These are phyloP conservation scores for Apodospora peruviana DNA, from an alignment of 495 filamentous ascomycete genomes.

Conservation along the genomic window DNA sequence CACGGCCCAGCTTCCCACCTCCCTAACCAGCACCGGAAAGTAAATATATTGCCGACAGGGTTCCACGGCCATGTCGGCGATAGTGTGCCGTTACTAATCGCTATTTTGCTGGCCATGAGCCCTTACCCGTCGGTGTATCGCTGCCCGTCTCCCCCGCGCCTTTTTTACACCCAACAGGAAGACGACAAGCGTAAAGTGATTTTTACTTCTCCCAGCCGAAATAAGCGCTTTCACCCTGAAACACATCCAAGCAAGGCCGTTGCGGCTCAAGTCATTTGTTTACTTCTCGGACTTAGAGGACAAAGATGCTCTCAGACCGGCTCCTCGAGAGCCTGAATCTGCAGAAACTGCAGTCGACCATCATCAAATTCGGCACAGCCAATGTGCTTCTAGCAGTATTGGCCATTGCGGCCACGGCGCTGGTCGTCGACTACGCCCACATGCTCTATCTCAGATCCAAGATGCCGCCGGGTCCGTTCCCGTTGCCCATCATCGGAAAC, in stretches of 20 bases:
- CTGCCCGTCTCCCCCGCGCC: neutral
- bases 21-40: neutral
- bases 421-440: slow-evolving; percentile 42
- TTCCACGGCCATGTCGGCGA: neutral
- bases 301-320: neutral
- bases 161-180: neutral
- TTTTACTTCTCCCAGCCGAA: neutral
- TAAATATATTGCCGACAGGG: neutral
- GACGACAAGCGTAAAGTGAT: neutral
- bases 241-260: neutral
- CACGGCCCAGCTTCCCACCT: neutral
- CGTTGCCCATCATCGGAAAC: slow-evolving; percentile 48
- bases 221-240: neutral
- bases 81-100: too few relatives aligned
- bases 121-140: neutral
- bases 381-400: slow-evolving; percentile 20
- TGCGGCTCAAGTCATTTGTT: neutral
- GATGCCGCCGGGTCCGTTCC: slow-evolving; percentile 55
- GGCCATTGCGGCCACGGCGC: slow-evolving; percentile 19
- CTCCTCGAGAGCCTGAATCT: slow-evolving; percentile 14
- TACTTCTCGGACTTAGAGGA: neutral
- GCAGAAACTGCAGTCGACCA: slow-evolving; percentile 13
- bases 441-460: slow-evolving; percentile 44
- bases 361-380: slow-evolving; percentile 4
- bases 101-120: too few relatives aligned